These are phyloP conservation scores for Globisporangium cystogenes DNA, from an alignment of 352 stramenopile species.

Conservation along the genomic window DNA sequence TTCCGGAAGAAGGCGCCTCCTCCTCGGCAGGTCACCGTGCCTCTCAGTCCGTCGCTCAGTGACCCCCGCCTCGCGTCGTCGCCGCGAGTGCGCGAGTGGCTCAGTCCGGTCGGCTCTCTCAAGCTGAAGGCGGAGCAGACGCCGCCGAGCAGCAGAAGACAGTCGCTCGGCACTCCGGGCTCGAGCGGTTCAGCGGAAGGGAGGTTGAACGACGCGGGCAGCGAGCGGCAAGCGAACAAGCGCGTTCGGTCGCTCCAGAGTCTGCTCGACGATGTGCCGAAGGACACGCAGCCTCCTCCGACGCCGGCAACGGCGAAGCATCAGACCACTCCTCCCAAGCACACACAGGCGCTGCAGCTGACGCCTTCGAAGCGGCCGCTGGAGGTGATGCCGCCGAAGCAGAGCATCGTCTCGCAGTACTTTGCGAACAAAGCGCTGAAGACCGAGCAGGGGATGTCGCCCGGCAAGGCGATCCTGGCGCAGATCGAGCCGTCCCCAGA, in stretches of 20 bases:
- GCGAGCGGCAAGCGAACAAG: conserved; percentile 40
- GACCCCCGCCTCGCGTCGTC: conserved; percentile 15
- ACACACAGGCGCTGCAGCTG: conserved; percentile 2
- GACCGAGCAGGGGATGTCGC: conserved; percentile 2
- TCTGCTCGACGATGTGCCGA: conserved; percentile 64
- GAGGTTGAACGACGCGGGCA: conserved; percentile 9
- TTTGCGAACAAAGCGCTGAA: conserved; percentile 26
- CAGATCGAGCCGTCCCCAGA: background rate
- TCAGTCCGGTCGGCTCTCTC: conserved; percentile 49
- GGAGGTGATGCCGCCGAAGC: conserved; percentile 6
- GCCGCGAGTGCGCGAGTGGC: conserved; percentile 46
- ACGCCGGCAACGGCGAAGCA: conserved; percentile 11
- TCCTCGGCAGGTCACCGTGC: conserved; percentile 21
- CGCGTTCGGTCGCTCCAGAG: conserved; percentile 72
- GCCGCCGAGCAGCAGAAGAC: conserved; percentile 25
- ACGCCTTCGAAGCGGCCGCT: conserved; percentile 5
- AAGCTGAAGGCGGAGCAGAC: conserved; percentile 19
- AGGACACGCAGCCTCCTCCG: conserved; percentile 17
- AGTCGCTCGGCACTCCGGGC: conserved; percentile 12
- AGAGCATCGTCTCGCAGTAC: conserved; percentile 34
- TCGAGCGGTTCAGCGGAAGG: conserved; percentile 12
- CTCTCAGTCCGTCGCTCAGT: conserved; percentile 13
- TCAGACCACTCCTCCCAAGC: conserved; percentile 8
- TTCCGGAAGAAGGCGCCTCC: conserved; percentile 68
- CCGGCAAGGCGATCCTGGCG: background rate